A percentile compares a stretch with the other conserved stretches of the same genome.
Evolutionary conservation across 163 green algal species (phyloP).

Genomic region (Picocystis sp.): DNA sequence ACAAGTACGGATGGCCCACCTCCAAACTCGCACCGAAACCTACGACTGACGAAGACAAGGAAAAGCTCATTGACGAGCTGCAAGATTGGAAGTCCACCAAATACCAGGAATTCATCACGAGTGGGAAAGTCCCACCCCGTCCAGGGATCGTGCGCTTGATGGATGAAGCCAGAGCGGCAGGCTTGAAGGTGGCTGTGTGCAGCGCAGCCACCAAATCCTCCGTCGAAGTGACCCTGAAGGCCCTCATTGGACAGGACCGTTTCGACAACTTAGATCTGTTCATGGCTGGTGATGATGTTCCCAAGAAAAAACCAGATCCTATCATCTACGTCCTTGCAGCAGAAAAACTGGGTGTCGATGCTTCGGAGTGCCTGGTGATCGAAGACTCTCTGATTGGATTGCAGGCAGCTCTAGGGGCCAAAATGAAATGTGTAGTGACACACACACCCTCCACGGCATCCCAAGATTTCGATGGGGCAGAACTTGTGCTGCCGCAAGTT

Average conservation of each 20-base stretch:
- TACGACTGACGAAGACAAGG: slow-evolving; percentile 36
- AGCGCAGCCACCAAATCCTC: slow-evolving; percentile 59
- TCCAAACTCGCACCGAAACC: slow-evolving; percentile 27
- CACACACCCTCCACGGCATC: slow-evolving; percentile 48
- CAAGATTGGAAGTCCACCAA: slow-evolving; percentile 76
- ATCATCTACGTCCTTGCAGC: slow-evolving; percentile 72
- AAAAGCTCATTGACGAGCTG: slow-evolving; percentile 53
- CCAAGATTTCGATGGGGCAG: slow-evolving; percentile 46
- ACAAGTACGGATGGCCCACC: slow-evolving; percentile 46
- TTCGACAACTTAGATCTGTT: slow-evolving; percentile 61
- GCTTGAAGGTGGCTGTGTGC: slow-evolving; percentile 68
- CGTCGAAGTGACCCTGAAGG: slow-evolving; percentile 49
- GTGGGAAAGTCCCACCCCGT: slow-evolving; percentile 37
- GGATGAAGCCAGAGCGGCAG: slow-evolving; percentile 52
- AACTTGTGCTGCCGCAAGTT: slow-evolving; percentile 10
- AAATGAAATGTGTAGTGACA: slow-evolving; percentile 84
- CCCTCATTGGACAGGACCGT: slow-evolving; percentile 47
- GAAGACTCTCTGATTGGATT: slow-evolving; percentile 63
- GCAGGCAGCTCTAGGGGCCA: slow-evolving; percentile 55
- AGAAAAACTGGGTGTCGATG: slow-evolving; percentile 39
- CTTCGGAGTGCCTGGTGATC: slow-evolving; percentile 53
- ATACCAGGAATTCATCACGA: slow-evolving; percentile 62
- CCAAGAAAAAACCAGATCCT: slow-evolving; percentile 58
- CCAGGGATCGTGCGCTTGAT: slow-evolving; percentile 64
- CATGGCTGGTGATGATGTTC: slow-evolving; percentile 66